Percentiles rank a stretch among this genome's conserved stretches.
phyloP scores from a whole-genome alignment of 2,329 filamentous ascomycete genomes.

The Chaetomiaceae sp. region DNA sequence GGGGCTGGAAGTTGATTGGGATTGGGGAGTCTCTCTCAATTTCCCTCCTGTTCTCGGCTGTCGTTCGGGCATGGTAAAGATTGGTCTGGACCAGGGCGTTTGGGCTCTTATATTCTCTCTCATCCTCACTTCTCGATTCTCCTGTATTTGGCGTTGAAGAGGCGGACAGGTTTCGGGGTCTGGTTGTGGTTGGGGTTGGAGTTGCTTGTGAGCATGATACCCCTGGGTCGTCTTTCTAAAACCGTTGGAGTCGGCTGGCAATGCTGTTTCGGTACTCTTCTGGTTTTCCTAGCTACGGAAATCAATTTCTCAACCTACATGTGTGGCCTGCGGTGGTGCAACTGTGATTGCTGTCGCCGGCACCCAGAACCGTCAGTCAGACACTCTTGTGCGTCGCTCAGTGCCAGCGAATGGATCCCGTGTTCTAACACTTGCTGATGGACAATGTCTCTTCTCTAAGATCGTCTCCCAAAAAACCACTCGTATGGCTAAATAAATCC shows the following conservation, averaged over 20 bases:
- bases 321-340: too few species aligned
- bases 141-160: constrained; percentile 2
- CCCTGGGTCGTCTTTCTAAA: not conserved
- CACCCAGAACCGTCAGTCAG: too few species aligned
- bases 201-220: not conserved
- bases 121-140: not conserved
- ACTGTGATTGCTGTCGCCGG: too few species aligned
- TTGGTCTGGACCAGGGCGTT: too few species aligned
- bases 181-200: not conserved
- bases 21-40: not conserved
- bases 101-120: not conserved
- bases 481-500: not conserved
- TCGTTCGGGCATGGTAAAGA: too few species aligned
- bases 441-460: too few species aligned
- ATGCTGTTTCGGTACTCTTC: not conserved
- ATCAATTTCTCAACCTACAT: not conserved
- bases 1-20: not conserved
- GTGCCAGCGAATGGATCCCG: too few species aligned
- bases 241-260: not conserved
- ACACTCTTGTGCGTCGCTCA: too few species aligned
- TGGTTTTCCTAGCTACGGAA: not conserved
- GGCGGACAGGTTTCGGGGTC: not conserved
- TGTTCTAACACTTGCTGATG: too few species aligned
- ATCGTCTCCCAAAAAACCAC: too few species aligned
- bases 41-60: not conserved